Conservation (phyloP, 1,139 yeast species). For the Lodderomyces elongisporus region DNA sequence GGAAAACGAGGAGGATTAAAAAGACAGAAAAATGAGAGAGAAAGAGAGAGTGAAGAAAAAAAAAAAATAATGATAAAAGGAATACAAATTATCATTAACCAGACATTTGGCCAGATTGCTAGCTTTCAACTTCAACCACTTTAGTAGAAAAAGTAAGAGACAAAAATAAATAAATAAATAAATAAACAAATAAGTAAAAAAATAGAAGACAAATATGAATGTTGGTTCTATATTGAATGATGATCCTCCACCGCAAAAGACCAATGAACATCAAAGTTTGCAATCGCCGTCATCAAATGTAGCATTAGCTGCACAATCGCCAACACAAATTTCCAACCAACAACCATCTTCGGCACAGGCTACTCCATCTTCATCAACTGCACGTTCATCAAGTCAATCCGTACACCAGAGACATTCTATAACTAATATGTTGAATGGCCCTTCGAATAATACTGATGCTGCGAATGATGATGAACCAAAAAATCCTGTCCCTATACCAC, state of each 20-base stretch:
- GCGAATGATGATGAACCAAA: conserved; percentile 9
- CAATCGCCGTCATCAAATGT: conserved; percentile 4
- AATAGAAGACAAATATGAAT: conserved; percentile 27
- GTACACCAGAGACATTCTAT: conserved; percentile 27
- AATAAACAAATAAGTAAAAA: too few relatives aligned
- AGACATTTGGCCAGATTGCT: too few relatives aligned
- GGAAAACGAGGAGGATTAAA: too few relatives aligned
- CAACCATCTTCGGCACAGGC: conserved; percentile 4
- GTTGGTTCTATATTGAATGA: conserved; percentile 45
- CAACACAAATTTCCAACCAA: conserved; percentile 1
- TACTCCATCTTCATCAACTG: conserved; percentile 1
- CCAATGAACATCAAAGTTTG: not conserved
- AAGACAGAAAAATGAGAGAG: too few relatives aligned
- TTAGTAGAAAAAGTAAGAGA: too few relatives aligned
- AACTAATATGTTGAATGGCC: conserved; percentile 25
- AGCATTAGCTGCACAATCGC: conserved; percentile 3
- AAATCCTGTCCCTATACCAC: conserved; percentile 1
- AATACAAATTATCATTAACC: too few relatives aligned
- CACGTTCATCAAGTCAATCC: conserved; percentile 7
- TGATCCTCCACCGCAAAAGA: conserved; percentile 25
- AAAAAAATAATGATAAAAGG: too few relatives aligned
- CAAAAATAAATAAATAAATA: too few relatives aligned
- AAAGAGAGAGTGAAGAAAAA: too few relatives aligned
- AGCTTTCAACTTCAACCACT: too few relatives aligned
- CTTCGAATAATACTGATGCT: conserved; percentile 7